phyloP scores from a whole-genome alignment of 1,139 yeast genomes.

The Tardiomyces blankii region DNA sequence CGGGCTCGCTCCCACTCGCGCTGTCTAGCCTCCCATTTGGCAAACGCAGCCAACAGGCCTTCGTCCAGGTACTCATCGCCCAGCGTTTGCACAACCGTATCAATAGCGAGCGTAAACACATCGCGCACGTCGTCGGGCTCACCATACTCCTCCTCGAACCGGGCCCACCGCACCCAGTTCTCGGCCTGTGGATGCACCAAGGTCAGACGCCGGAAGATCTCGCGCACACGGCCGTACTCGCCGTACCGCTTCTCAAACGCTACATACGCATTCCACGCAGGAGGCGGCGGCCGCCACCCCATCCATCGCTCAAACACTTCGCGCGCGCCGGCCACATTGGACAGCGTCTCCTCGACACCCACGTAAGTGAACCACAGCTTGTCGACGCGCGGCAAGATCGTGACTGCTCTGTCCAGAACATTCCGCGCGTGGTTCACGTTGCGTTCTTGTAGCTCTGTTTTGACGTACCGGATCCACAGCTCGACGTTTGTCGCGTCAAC shows the following conservation, averaged over 20 bases:
- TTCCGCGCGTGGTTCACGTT: constrained; percentile 87
- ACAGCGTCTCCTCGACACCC: constrained; percentile 71
- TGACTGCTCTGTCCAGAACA: constrained; percentile 66
- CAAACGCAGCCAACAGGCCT: constrained; percentile 42
- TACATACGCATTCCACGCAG: constrained; percentile 69
- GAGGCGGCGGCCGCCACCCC: constrained; percentile 43
- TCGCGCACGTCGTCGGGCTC: constrained; percentile 39
- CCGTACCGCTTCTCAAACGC: constrained; percentile 60
- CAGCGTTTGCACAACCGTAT: constrained; percentile 29
- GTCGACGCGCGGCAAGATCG: constrained; percentile 63
- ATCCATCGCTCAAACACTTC: constrained; percentile 72
- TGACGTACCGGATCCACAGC: constrained; percentile 78
- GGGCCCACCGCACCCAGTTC: constrained; percentile 58
- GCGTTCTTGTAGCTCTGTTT: constrained; percentile 58
- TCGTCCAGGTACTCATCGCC: constrained; percentile 28
- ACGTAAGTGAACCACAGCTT: constrained; percentile 75
- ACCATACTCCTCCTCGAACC: constrained; percentile 50
- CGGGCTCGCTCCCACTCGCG: constrained; percentile 57
- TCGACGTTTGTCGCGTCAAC: constrained; percentile 69
- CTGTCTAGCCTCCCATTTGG: constrained; percentile 59
- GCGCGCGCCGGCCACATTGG: constrained; percentile 52
- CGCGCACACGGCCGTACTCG: constrained; percentile 46
- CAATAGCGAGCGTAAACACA: constrained; percentile 60
- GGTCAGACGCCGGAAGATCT: constrained; percentile 47
- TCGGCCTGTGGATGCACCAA: constrained; percentile 39